Conservation (phyloP, 495 filamentous ascomycete species). For the Penicillium diatomitis region DNA sequence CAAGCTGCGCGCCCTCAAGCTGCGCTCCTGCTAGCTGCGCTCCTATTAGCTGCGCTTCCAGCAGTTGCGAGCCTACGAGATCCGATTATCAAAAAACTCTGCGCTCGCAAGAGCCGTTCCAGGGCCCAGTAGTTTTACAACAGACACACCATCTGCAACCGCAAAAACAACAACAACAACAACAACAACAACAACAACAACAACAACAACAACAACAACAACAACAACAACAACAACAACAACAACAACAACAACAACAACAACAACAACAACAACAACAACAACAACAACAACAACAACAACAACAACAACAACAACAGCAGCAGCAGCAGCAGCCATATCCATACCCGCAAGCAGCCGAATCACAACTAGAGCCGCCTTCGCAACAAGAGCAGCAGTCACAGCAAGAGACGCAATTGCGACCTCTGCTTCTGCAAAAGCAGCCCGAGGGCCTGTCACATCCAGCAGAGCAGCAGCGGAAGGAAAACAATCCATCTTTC, state of each 20-base stretch:
- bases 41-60: background rate
- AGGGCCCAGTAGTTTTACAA: no score
- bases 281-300: background rate
- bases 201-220: background rate
- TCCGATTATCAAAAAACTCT: no score
- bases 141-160: background rate
- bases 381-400: no score
- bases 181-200: no score
- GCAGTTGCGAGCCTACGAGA: no score
- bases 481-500: slow-evolving; percentile 10
- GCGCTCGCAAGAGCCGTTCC: no score
- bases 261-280: background rate
- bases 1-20: background rate
- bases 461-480: background rate
- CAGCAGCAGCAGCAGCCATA: background rate
- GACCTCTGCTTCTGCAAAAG: no score
- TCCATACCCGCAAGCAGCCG: no score
- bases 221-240: background rate
- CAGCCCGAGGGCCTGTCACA: no score
- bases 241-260: background rate
- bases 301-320: background rate
- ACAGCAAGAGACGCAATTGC: no score
- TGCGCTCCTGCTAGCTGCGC: background rate
- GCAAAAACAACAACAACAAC: background rate
- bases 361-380: no score